phyloP scores from a whole-genome alignment of 768 basidiomycete species.

The Daedaleopsis sinensis region DNA sequence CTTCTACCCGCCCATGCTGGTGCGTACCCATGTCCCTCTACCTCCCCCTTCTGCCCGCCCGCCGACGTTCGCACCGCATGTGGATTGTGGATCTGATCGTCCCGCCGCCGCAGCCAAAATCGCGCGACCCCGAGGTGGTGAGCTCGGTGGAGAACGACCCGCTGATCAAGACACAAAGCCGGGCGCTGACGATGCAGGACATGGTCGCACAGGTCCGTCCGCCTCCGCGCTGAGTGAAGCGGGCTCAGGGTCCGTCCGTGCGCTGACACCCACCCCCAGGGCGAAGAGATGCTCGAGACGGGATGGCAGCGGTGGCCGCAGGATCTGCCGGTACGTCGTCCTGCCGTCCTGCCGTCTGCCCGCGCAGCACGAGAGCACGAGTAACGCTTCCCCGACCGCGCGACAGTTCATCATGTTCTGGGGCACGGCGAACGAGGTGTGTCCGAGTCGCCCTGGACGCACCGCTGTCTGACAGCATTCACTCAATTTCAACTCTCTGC shows the following conservation, averaged over 20 bases:
- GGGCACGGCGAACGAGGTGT: conserved; percentile 11
- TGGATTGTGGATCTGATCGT: no score
- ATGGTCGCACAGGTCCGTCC: conserved; percentile 2
- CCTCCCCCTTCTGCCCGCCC: no score
- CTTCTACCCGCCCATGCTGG: background rate
- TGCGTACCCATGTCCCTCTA: background rate
- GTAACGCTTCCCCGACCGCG: no score
- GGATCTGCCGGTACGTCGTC: background rate
- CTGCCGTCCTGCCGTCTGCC: no score
- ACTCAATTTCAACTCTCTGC: background rate
- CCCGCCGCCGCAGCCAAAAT: background rate
- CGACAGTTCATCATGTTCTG: conserved; percentile 5
- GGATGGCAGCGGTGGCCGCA: conserved; percentile 8
- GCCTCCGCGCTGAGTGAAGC: background rate
- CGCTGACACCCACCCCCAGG: background rate
- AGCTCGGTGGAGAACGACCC: background rate
- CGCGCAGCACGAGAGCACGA: background rate
- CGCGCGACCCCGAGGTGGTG: background rate
- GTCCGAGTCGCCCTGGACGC: background rate
- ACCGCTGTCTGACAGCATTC: background rate
- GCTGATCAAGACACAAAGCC: background rate
- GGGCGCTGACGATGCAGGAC: background rate
- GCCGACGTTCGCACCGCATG: no score
- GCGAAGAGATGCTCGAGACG: conserved; percentile 1
- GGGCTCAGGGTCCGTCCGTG: background rate